Base-by-base conservation (phyloP, 345 rosid species). In the Eucalyptus caleyi region DNA sequence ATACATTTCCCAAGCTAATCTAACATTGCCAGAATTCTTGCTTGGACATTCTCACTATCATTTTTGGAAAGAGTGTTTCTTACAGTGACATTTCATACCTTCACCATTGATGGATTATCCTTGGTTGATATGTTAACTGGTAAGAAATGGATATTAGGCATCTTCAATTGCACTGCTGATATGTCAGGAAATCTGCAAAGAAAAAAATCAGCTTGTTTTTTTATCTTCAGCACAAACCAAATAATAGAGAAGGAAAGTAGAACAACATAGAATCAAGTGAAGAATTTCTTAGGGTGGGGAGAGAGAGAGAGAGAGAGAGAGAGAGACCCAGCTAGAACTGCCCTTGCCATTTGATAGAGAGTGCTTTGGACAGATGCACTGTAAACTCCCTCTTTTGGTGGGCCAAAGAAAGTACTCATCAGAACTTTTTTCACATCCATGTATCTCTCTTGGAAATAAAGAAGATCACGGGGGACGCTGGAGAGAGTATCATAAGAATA, bases 361-460 rank as follows among this genome's bases (percentile, higher is more conserved):
- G 99, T 96, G 92, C 96, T 94, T 91, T 97, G 99, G n/a, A 97
- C 99, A n/a, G 99, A 97, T 86, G 99, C 94, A 87, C 99, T 97
- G 91, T 97, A 97, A 44, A 97, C 95, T 90, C 99, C 99, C 91
- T 90, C 96, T 92, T 93, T 94, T 8, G 99, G 95, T 86, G 94
- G 94, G 88, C 99, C 99, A 89, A 95, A 95, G 95, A 97, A 97
- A 60, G 97, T 94, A 26, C 91, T 94, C 91, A 92, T 87, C 92
- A 97, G 50, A 89, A 91, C 94, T 49, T 93, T 93, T 91, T 96
- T 97, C 88, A 94, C 97, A 40, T 93, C 95, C 90, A 88, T 60
- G 89, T 94, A 96, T 90, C 93, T 93, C 90, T 96, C 96, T 24
- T 65, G 92, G 87, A 97, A 97, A 96, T 95, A 94, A 80, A 94